phyloP scores from a whole-genome alignment of 2,329 filamentous ascomycete species.

The Diaporthe citrichinensis region DNA sequence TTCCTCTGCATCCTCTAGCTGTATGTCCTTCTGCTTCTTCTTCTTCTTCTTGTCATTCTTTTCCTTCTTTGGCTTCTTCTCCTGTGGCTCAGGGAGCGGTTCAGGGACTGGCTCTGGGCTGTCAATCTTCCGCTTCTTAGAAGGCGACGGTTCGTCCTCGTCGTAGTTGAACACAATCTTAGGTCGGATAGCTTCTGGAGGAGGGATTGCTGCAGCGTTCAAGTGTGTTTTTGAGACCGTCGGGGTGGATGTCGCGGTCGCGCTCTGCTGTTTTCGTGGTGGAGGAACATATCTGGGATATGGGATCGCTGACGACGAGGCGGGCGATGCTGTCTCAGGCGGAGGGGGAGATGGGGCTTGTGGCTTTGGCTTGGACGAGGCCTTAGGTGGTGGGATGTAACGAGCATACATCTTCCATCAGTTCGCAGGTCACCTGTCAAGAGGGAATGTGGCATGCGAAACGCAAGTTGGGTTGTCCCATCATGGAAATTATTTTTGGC shows the following conservation, averaged over 20 bases:
- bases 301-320: conserved; percentile 43
- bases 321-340: conserved; percentile 42
- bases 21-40: conserved; percentile 48
- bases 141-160: conserved; percentile 38
- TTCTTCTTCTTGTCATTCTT: conserved; percentile 50
- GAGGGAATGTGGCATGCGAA: neutral
- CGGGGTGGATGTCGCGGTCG: neutral
- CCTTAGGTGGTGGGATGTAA: conserved; percentile 54
- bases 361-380: conserved; percentile 40
- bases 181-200: conserved; percentile 21
- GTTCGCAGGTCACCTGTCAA: neutral
- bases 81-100: conserved; percentile 39
- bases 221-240: conserved; percentile 33
- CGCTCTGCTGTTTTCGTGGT: conserved; percentile 1
- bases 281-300: conserved; percentile 43
- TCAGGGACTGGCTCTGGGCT: conserved; percentile 18
- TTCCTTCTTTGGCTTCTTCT: conserved; percentile 47
- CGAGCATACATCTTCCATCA: conserved; percentile 55
- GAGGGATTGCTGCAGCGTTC: conserved; percentile 40
- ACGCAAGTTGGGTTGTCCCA: neutral
- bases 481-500: conserved; percentile 38
- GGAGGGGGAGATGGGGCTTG: conserved; percentile 27
- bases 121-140: conserved; percentile 42
- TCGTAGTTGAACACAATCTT: conserved; percentile 48
- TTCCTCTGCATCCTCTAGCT: conserved; percentile 47